Base-by-base conservation (phyloP, 106 monocot genomes). In the Dioscorea alata region DNA sequence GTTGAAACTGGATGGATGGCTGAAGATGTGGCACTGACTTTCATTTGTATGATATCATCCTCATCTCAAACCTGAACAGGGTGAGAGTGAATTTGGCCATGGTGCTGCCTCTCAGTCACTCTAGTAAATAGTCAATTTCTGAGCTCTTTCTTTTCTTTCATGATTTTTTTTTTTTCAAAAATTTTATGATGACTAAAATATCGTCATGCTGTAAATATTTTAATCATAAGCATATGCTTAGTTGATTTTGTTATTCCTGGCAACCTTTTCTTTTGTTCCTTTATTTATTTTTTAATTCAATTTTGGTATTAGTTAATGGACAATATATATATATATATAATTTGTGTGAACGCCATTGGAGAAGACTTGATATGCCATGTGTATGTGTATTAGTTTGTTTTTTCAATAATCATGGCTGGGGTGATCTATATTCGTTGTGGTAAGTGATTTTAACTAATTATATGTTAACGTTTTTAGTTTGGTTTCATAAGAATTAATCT, bases 31-130 rank as follows among this genome's bases (percentile, higher is more conserved):
- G 61, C 14, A 42, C 23, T 18, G 23, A 34, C 14, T 28, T 50
- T 42, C 75, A 57, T 51, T 59, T 71, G 77, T 78, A 71, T 66
- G 66, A 78, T 78, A 68, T 72, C 66, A 24, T 49, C 60, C 48
- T n/a, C 50, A 48, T 48, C 63, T 42, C 42, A 42, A 42, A 42
- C 42, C 42, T 42, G 42, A 42, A 42, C 42, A 42, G 42, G 42
- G 42, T 42, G 42, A 6, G 42, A 42, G 6, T 42, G 6, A 42
- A 42, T 42, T 6, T 42, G 42, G 42, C 10, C 42, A 42, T 42
- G 42, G 42, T 42, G 42, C 42, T 42, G 0, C 9, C 42, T 42
- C 5, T 42, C 42, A 10, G 42, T 42, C 42, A 42, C 10, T 8
- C 42, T 42, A 42, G 42, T 42, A 42, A 42, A 42, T 42, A 42